phyloP scores from a whole-genome alignment of 2,329 filamentous ascomycete genomes.

The Venturia asperata region DNA sequence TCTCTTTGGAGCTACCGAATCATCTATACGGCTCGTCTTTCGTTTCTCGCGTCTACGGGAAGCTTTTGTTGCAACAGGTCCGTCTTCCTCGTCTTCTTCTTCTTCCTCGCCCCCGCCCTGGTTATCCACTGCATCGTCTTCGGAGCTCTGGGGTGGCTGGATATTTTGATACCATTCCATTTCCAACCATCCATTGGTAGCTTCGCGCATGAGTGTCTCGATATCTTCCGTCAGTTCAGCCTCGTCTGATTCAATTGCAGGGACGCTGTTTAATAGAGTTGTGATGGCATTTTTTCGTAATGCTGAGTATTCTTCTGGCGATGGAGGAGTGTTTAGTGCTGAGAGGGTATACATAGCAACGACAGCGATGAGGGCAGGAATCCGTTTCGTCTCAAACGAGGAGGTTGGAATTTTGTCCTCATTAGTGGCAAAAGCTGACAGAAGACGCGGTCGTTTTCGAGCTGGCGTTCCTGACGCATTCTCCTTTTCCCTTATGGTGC shows the following conservation, averaged over 20 bases:
- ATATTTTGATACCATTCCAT: slow-evolving; percentile 24
- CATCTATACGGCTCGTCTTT: slow-evolving; percentile 32
- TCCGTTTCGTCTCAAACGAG: slow-evolving; percentile 26
- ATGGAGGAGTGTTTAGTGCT: slow-evolving; percentile 33
- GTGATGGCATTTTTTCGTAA: slow-evolving; percentile 4
- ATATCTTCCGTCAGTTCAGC: slow-evolving; percentile 40
- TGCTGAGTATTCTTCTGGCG: slow-evolving; percentile 18
- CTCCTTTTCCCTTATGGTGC: slow-evolving; percentile 22
- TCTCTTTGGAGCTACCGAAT: slow-evolving; percentile 30
- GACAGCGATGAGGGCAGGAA: slow-evolving; percentile 52
- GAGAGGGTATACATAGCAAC: slow-evolving; percentile 55
- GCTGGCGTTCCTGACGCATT: slow-evolving; percentile 24
- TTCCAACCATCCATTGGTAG: slow-evolving; percentile 22
- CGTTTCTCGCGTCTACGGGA: slow-evolving; percentile 22
- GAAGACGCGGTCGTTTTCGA: slow-evolving; percentile 44
- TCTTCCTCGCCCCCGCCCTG: slow-evolving; percentile 36
- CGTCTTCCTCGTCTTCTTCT: slow-evolving; percentile 12
- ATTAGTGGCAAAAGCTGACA: slow-evolving; percentile 25
- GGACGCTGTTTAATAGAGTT: slow-evolving; percentile 41
- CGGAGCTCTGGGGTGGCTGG: slow-evolving; percentile 4
- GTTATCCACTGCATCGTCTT: slow-evolving; percentile 35
- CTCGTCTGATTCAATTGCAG: slow-evolving; percentile 31
- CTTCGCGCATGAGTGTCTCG: slow-evolving; percentile 20
- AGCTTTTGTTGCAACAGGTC: slow-evolving; percentile 41
- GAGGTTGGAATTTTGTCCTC: background rate